These are phyloP conservation scores for Leptographium wingfieldii DNA, from an alignment of 2,329 filamentous ascomycete genomes.

Conservation along the genomic window DNA sequence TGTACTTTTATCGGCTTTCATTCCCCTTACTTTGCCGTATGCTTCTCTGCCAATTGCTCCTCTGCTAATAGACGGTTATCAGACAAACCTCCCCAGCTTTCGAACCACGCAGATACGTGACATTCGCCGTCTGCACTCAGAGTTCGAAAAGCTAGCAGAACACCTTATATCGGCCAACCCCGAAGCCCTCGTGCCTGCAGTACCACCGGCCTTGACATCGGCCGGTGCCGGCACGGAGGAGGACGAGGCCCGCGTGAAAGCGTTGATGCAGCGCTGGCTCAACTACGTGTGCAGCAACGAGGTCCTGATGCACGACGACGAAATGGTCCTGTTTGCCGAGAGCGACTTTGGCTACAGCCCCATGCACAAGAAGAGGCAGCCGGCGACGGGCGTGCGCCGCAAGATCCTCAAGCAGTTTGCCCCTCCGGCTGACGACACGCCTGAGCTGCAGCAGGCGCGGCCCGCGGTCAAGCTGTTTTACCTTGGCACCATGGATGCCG, in stretches of 20 bases:
- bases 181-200: constrained; percentile 84
- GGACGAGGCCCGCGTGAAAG: constrained; percentile 81
- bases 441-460: constrained; percentile 79
- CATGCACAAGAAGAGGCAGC: constrained; percentile 89
- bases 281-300: constrained; percentile 89
- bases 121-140: constrained; percentile 85
- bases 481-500: constrained; percentile 87
- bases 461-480: constrained; percentile 94
- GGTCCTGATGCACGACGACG: constrained; percentile 84
- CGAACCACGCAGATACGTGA: constrained; percentile 97
- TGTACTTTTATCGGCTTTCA: background rate
- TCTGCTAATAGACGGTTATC: background rate
- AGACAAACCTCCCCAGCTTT: constrained; percentile 99
- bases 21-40: background rate
- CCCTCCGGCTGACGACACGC: constrained; percentile 91
- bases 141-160: constrained; percentile 92
- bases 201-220: constrained; percentile 87
- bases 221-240: constrained; percentile 94
- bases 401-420: constrained; percentile 98
- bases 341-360: constrained; percentile 98
- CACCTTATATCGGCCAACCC: constrained; percentile 97
- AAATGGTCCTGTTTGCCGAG: constrained; percentile 97
- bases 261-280: constrained; percentile 84
- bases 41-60: background rate
- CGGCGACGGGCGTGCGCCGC: constrained; percentile 84